Percentiles rank a stretch among this genome's conserved stretches.
These are phyloP conservation scores for Pseudogymnoascus destructans DNA, from an alignment of 2,329 filamentous ascomycete genomes.

Conservation along the genomic window DNA sequence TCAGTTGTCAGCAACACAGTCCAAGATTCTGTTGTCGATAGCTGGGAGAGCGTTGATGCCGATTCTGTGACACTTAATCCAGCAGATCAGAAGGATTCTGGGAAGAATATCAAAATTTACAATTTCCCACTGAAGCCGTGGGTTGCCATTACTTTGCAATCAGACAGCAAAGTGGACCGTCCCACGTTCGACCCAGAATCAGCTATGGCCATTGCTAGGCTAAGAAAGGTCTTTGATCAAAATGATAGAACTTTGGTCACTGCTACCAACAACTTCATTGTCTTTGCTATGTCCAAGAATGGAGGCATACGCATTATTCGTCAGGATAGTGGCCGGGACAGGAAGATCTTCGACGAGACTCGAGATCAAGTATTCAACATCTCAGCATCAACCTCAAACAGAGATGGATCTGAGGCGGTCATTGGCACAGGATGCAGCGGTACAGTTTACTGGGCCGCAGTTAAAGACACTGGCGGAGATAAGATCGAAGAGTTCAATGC, in stretches of 20 bases:
- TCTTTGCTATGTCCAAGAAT: conserved; percentile 86
- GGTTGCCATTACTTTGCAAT: conserved; percentile 70
- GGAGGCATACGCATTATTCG: conserved; percentile 86
- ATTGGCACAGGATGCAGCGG: conserved; percentile 90
- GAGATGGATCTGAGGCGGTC: conserved; percentile 60
- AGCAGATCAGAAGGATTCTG: conserved; percentile 52
- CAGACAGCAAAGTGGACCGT: conserved; percentile 40
- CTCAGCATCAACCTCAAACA: conserved; percentile 58
- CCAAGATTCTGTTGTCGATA: conserved; percentile 55
- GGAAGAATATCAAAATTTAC: conserved; percentile 63
- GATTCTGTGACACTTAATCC: conserved; percentile 40
- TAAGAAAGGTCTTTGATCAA: conserved; percentile 98
- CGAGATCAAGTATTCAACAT: conserved; percentile 94
- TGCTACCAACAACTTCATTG: conserved; percentile 81
- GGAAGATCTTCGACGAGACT: conserved; percentile 81
- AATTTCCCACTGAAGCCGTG: conserved; percentile 94
- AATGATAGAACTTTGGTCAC: conserved; percentile 87
- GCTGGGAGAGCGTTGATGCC: conserved; percentile 78
- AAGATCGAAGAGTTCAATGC: conserved; percentile 65
- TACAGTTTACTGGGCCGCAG: conserved; percentile 87
- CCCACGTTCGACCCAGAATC: conserved; percentile 53
- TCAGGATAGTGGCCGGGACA: conserved; percentile 84
- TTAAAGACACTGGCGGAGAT: conserved; percentile 65
- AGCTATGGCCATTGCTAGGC: conserved; percentile 80
- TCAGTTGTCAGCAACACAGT: conserved; percentile 43